These are phyloP conservation scores for Coniochaeta sp. DNA, from an alignment of 2,329 filamentous ascomycete species.

Conservation along the genomic window DNA sequence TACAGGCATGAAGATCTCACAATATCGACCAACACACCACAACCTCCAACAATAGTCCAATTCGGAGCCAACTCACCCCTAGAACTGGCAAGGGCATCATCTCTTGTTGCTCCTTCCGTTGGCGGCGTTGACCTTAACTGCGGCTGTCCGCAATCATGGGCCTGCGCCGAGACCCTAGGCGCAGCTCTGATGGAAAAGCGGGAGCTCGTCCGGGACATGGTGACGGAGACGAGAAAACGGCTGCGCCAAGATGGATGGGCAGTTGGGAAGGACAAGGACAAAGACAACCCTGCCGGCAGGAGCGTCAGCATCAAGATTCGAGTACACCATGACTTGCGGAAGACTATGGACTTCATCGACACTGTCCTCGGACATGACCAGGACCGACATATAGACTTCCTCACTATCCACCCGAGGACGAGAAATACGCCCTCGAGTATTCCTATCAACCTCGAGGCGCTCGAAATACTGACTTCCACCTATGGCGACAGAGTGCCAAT, in stretches of 20 bases:
- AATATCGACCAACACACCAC: conserved; percentile 40
- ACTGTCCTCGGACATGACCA: conserved; percentile 49
- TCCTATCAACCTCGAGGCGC: conserved; percentile 54
- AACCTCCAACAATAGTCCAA: conserved; percentile 57
- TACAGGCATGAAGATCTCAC: conserved; percentile 43
- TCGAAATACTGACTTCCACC: conserved; percentile 45
- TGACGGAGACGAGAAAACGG: conserved; percentile 45
- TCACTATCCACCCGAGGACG: conserved; percentile 64
- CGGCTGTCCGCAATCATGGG: conserved; percentile 67
- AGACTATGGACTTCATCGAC: conserved; percentile 54
- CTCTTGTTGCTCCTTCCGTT: conserved; percentile 53
- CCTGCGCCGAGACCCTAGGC: conserved; percentile 59
- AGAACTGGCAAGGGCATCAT: conserved; percentile 56
- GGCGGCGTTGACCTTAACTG: conserved; percentile 65
- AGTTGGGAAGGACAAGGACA: conserved; percentile 34
- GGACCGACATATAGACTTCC: conserved; percentile 52
- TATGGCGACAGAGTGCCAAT: conserved; percentile 51
- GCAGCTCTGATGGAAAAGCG: conserved; percentile 61
- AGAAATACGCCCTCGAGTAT: conserved; percentile 51
- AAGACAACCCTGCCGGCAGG: conserved; percentile 35
- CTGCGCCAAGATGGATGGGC: conserved; percentile 46
- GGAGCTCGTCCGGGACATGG: conserved; percentile 59
- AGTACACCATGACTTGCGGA: conserved; percentile 55
- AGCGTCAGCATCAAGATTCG: conserved; percentile 66
- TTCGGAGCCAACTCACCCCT: conserved; percentile 56